A percentile compares a stretch with the other conserved stretches of the same genome.
Evolutionary conservation across 2,329 filamentous ascomycete genomes (phyloP).

Genomic region (Nemania abortiva): DNA sequence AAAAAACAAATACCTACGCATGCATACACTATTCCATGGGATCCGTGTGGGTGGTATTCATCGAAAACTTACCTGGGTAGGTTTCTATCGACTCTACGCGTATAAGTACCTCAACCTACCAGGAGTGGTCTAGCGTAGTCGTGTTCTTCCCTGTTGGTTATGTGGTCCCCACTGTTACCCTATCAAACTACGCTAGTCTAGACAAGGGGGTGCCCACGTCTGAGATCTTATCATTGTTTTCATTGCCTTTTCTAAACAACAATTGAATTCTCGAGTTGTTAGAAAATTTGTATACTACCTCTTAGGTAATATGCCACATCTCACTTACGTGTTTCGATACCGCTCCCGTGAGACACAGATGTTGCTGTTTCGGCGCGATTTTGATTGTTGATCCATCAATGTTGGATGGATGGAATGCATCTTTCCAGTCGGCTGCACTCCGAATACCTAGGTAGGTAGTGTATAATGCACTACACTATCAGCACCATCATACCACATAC

Average conservation of each 20-base stretch:
- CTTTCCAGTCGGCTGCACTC: constrained; percentile 2
- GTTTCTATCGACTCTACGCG: not conserved
- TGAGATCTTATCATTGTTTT: constrained; percentile 9
- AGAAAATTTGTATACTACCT: not conserved
- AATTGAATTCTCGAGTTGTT: not conserved
- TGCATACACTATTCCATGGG: not conserved
- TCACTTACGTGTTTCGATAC: not conserved
- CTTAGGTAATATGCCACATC: not conserved
- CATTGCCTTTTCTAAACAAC: constrained; percentile 3
- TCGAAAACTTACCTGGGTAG: constrained; percentile 5
- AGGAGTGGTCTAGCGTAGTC: constrained; percentile 8
- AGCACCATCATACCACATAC: not conserved
- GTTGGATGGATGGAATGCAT: not conserved
- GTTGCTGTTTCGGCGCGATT: constrained; percentile 2
- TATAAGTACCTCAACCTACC: constrained; percentile 10
- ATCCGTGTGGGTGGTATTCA: constrained; percentile 4
- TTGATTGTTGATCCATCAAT: not conserved
- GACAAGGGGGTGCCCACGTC: not conserved
- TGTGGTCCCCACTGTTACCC: constrained; percentile 23
- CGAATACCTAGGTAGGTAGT: not conserved
- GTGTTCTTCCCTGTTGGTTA: constrained; percentile 2
- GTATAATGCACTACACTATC: too few species aligned
- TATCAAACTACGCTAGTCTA: constrained; percentile 15
- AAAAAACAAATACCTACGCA: not conserved
- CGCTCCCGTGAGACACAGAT: not conserved